These are phyloP conservation scores for Yamadazyma diddensiae DNA, from an alignment of 1,139 yeast species.

Conservation along the genomic window DNA sequence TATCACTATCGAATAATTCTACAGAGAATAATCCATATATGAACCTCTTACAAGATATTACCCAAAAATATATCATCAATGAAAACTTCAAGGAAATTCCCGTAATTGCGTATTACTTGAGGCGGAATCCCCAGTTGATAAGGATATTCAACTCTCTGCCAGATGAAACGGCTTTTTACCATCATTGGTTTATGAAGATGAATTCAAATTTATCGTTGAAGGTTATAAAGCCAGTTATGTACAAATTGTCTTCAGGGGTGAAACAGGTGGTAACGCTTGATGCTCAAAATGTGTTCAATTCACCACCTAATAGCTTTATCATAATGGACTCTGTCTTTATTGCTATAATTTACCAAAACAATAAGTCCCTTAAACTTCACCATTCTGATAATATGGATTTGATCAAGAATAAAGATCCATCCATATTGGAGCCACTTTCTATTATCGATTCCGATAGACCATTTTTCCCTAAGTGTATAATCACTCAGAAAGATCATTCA, in stretches of 20 bases:
- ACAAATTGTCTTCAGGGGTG: slow-evolving; percentile 10
- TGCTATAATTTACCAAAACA: slow-evolving; percentile 23
- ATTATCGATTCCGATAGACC: slow-evolving; percentile 11
- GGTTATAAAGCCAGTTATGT: slow-evolving; percentile 30
- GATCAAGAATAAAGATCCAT: slow-evolving; percentile 13
- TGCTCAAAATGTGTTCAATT: slow-evolving; percentile 15
- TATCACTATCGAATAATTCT: slow-evolving; percentile 13
- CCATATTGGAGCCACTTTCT: slow-evolving; percentile 13
- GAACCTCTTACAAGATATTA: slow-evolving; percentile 12
- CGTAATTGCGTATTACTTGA: slow-evolving; percentile 26
- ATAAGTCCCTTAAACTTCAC: slow-evolving; percentile 23
- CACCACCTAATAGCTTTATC: slow-evolving; percentile 17
- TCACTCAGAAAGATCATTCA: slow-evolving; percentile 34
- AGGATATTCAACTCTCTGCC: slow-evolving; percentile 42
- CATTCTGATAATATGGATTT: slow-evolving; percentile 30
- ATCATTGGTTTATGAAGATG: slow-evolving; percentile 27
- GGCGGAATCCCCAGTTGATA: slow-evolving; percentile 34
- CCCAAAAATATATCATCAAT: slow-evolving; percentile 20
- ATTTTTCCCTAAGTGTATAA: slow-evolving; percentile 19
- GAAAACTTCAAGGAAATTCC: slow-evolving; percentile 29
- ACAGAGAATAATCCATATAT: slow-evolving; percentile 22
- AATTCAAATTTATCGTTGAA: slow-evolving; percentile 16
- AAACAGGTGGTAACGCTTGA: slow-evolving; percentile 18
- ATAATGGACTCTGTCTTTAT: slow-evolving; percentile 32
- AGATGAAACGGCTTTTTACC: slow-evolving; percentile 42